phyloP scores from a whole-genome alignment of 805 yeast genomes.

The Komagataella phaffii region DNA sequence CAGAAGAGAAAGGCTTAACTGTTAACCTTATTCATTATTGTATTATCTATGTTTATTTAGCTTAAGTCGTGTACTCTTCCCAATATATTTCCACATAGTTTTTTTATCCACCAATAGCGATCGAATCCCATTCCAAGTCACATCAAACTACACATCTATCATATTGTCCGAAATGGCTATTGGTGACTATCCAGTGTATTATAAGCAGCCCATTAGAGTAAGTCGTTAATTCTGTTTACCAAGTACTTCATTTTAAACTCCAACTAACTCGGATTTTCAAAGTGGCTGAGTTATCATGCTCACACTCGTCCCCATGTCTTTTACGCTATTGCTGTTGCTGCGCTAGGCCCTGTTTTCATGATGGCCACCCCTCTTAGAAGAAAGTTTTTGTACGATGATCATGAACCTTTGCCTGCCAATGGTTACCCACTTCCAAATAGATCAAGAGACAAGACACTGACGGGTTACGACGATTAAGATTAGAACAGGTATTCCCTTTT shows the following conservation, averaged over 20 bases:
- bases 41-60: background rate
- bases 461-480: conserved; percentile 41
- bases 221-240: conserved; percentile 13
- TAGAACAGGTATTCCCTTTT: background rate
- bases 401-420: conserved; percentile 44
- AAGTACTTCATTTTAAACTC: background rate
- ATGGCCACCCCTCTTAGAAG: conserved; percentile 58
- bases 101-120: background rate
- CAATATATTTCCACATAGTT: background rate
- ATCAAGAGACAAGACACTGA: conserved; percentile 30
- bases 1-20: background rate
- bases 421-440: conserved; percentile 46
- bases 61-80: background rate
- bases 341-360: conserved; percentile 53
- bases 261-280: background rate
- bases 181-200: conserved; percentile 34
- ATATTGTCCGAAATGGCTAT: conserved; percentile 5
- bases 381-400: conserved; percentile 50
- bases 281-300: conserved; percentile 68
- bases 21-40: background rate
- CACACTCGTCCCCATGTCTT: conserved; percentile 68
- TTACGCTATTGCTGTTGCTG: conserved; percentile 49
- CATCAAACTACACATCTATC: background rate
- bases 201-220: conserved; percentile 51
- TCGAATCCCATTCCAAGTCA: background rate